Evolutionary conservation across 192 early-diverging fungal species (phyloP), one percentile per base, ranked within the genome.

Genomic region (Gigaspora rosea): DNA sequence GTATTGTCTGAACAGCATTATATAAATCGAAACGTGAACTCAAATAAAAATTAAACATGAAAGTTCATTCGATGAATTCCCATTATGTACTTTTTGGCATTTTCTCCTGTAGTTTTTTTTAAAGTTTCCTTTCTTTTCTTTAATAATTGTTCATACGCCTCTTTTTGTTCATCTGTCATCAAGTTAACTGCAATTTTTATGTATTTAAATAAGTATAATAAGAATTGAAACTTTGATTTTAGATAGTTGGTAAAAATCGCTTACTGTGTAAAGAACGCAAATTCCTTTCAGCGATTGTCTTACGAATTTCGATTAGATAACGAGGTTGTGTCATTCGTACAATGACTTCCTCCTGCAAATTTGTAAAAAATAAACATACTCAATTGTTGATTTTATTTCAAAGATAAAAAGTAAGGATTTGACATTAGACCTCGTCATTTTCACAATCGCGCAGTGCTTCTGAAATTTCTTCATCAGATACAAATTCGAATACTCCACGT

Each of bases 91-190:
- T 90, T 87, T 73, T 93, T 93, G 35, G 89, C 88, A 71, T 91
- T 88, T 56, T 90, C 90, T 41, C 90, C 92, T 3, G 93, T 94
- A 0, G 91, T 92, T 84, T 95, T 96, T 73, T 91, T 94, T 47
- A 90, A 84, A 20, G 92, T 90, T 54, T 91, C 86, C 33, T 87
- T 91, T 80, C 95, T 89, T 80, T 94, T 96, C 78, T 91, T 93
- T 59, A 95, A 79, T 70, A 95, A 87, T 82, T 93, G 91, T 61
- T 96, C 90, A 85, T 96, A 95, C 36, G 93, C 93, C 66, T 87
- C 90, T 18, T 91, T 90, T 88, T 96, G 94, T 74, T 95, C 92
- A 8, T 91, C 91, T 6, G 87, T 92, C 94, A 96, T 92, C 7
- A 81, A 75, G 52, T 80, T 84, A 13, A 76, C 83, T 67, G 1